Evolutionary conservation across 2,329 filamentous ascomycete genomes (phyloP), one percentile per base, ranked within the genome.

Genomic region (Ambrosiella beaveri): DNA sequence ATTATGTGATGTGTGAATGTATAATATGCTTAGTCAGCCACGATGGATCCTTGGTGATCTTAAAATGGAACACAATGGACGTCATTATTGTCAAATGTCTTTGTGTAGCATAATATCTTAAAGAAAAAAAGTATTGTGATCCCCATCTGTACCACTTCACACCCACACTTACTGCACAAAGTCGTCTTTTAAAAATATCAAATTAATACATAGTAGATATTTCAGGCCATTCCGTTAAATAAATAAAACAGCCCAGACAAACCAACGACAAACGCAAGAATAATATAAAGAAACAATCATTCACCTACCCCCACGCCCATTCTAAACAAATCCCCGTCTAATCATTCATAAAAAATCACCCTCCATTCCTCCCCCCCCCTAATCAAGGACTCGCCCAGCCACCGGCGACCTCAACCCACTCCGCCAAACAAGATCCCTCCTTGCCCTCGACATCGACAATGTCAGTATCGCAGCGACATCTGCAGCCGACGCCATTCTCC

Each of bases 381-480:
- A 19, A 55, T 44, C 38, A 60, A 60, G 59, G 59, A 45, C 73
- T 74, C 60, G 86, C 82, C 88, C 90, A 98, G 61, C 93, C 93
- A 64, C 93, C 93, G 53, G 90, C 91, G 65, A 96, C 89, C 61
- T 96, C 88, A 12, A 98, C 93, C 93, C 93, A 98, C 71, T 98
- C 89, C 8, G 88, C 80, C 59, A 96, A 75, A 72, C 93, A 98
- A 64, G 88, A 95, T 62, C 93, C 93, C 68, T 95, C 87, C 71
- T 97, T 98, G 70, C 89, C 90, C 73, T 98, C 93, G 35, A 98
- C 90, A 67, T 98, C 93, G 56, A 91, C 88, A 67, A 97, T 94
- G 68, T 98, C 93, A 3, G 89, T 96, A 67, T 98, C 93, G 70
- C 93, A 98, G 68, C 86, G 84, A 75, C 93, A 98, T 66, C 93